These are phyloP conservation scores for Malus hybrid DNA, from an alignment of 331 rosid genomes.

Conservation along the genomic window DNA sequence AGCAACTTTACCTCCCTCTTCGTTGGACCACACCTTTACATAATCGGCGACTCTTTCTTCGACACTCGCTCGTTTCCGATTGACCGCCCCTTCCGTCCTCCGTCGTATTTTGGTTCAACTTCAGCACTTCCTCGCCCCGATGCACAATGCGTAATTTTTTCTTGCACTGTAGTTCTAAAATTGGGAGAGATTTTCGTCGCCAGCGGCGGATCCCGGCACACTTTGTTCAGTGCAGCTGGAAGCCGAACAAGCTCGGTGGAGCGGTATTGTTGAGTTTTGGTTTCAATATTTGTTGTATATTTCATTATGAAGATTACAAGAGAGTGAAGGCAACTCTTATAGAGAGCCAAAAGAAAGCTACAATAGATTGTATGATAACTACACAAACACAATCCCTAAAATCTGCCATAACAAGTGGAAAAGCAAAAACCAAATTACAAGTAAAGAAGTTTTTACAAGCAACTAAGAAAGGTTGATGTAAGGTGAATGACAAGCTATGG, in stretches of 20 bases:
- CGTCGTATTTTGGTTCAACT: slow-evolving; percentile 43
- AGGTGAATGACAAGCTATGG: too few species aligned
- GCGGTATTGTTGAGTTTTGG: slow-evolving; percentile 10
- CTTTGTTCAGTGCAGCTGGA: slow-evolving; percentile 62
- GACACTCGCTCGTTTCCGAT: slow-evolving; percentile 87
- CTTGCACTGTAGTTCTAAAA: slow-evolving; percentile 36
- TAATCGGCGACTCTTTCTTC: slow-evolving; percentile 77
- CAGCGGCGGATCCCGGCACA: slow-evolving; percentile 80
- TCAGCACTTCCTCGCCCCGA: slow-evolving; percentile 44
- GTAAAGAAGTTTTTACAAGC: too few species aligned
- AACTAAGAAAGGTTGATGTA: too few species aligned
- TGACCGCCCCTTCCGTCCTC: slow-evolving; percentile 65
- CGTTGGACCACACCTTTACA: slow-evolving; percentile 46
- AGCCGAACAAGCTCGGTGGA: slow-evolving; percentile 61
- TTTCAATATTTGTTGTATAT: too few species aligned
- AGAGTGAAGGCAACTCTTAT: too few species aligned
- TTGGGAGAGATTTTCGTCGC: slow-evolving; percentile 52
- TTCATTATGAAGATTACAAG: too few species aligned
- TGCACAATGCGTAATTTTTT: slow-evolving; percentile 86
- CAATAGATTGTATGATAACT: too few species aligned
- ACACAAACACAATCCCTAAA: too few species aligned
- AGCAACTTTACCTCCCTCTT: slow-evolving; percentile 70
- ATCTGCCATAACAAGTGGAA: too few species aligned
- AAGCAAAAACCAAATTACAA: too few species aligned
- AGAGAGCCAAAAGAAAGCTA: too few species aligned